Percentiles rank a stretch among this genome's conserved stretches.
Evolutionary conservation across 129 eudicot genomes (phyloP).

Genomic region (Ambrosia trifida): DNA sequence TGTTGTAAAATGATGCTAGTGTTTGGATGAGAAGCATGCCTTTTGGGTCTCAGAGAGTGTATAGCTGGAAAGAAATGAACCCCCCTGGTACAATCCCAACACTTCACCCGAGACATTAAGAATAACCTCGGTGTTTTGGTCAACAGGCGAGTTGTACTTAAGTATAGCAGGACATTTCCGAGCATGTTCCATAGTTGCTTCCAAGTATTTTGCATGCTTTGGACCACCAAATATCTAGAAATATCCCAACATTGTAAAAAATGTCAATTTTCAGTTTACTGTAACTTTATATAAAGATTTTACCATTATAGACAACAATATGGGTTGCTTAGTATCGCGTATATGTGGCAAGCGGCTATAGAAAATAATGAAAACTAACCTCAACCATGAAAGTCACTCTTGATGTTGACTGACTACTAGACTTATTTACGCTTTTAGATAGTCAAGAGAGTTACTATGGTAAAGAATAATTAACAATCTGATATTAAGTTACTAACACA

Average conservation of each 20-base stretch:
- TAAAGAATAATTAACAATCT: neutral
- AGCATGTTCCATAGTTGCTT: conserved; percentile 48
- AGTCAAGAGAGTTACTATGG: neutral
- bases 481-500: neutral
- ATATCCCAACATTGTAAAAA: conserved; percentile 15
- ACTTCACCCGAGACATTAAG: conserved; percentile 52
- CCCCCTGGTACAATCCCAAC: conserved; percentile 41
- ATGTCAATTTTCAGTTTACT: neutral
- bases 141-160: conserved; percentile 27
- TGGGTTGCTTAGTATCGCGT: neutral
- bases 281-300: neutral
- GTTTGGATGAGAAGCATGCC: conserved; percentile 41
- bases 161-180: conserved; percentile 42
- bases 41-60: conserved; percentile 41
- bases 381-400: neutral
- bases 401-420: neutral
- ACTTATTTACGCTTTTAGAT: neutral
- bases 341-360: too few species aligned
- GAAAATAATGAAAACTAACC: too few species aligned
- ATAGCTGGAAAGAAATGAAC: conserved; percentile 22
- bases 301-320: neutral
- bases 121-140: conserved; percentile 39
- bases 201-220: conserved; percentile 38
- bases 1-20: neutral
- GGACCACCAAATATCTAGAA: conserved; percentile 41